Percentiles rank a stretch among this genome's conserved stretches.
phyloP scores from a whole-genome alignment of 2,329 filamentous ascomycete species.

The Penicillium sp. region DNA sequence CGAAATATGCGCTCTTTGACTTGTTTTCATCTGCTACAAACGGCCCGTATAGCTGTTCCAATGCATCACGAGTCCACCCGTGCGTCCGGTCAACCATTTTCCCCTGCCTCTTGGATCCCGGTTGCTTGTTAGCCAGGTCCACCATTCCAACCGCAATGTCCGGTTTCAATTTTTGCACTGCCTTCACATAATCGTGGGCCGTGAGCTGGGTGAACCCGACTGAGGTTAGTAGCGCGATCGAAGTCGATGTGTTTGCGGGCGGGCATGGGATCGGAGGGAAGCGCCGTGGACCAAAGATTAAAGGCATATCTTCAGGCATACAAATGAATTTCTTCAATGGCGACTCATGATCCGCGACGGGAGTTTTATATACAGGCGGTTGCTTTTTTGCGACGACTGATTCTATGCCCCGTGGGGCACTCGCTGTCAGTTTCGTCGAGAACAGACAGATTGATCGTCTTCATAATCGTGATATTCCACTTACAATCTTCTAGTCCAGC shows the following conservation, averaged over 20 bases:
- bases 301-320: conserved; percentile 62
- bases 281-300: conserved; percentile 75
- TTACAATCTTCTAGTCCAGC: conserved; percentile 90
- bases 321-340: conserved; percentile 75
- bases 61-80: conserved; percentile 71
- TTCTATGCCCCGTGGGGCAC: conserved; percentile 36
- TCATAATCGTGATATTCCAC: conserved; percentile 31
- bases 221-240: conserved; percentile 78
- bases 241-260: conserved; percentile 64
- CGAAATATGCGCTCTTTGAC: conserved; percentile 56
- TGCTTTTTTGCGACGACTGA: conserved; percentile 61
- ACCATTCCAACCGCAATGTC: conserved; percentile 78
- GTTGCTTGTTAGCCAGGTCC: conserved; percentile 63
- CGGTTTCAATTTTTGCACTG: conserved; percentile 65
- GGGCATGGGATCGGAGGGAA: conserved; percentile 72
- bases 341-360: conserved; percentile 47
- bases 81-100: conserved; percentile 88
- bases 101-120: conserved; percentile 69
- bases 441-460: background rate
- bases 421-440: conserved; percentile 28
- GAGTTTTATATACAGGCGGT: conserved; percentile 52
- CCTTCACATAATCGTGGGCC: conserved; percentile 66
- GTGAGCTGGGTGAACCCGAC: conserved; percentile 76
- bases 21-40: conserved; percentile 30
- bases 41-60: conserved; percentile 47